These are phyloP conservation scores for Geranomyces variabilis DNA, from an alignment of 192 early-diverging fungal genomes.

Conservation along the genomic window DNA sequence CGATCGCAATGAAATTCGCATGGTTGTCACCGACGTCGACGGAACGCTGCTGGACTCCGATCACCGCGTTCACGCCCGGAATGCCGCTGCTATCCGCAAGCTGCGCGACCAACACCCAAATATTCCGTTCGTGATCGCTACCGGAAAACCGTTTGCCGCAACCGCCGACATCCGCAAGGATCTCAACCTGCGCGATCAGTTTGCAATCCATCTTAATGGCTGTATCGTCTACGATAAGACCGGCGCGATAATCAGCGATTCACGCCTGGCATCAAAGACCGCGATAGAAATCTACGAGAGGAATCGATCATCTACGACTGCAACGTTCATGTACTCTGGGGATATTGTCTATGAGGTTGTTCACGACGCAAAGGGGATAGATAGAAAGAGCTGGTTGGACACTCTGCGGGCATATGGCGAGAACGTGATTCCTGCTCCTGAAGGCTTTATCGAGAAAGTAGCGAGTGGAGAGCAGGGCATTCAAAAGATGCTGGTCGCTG, in stretches of 20 bases:
- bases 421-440: conserved; percentile 9
- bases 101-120: conserved; percentile 20
- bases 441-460: conserved; percentile 11
- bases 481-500: conserved; percentile 19
- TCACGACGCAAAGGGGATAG: conserved; percentile 4
- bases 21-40: conserved; percentile 35
- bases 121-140: conserved; percentile 31
- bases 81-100: conserved; percentile 6
- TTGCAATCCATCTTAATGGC: conserved; percentile 18
- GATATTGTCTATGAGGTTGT: conserved; percentile 27
- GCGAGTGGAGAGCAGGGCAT: conserved; percentile 9
- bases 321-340: conserved; percentile 3
- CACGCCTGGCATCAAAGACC: conserved; percentile 1
- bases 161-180: conserved; percentile 14
- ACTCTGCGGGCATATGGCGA: conserved; percentile 16
- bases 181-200: background rate
- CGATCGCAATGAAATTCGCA: background rate
- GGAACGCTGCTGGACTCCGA: conserved; percentile 29
- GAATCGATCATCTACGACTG: no score
- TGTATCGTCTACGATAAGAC: conserved; percentile 19
- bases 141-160: conserved; percentile 28
- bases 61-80: conserved; percentile 25
- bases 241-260: background rate
- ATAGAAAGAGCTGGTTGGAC: conserved; percentile 20
- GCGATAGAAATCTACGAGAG: no score